Conservation (phyloP, 495 filamentous ascomycete genomes). For the Podospora fimiseda region DNA sequence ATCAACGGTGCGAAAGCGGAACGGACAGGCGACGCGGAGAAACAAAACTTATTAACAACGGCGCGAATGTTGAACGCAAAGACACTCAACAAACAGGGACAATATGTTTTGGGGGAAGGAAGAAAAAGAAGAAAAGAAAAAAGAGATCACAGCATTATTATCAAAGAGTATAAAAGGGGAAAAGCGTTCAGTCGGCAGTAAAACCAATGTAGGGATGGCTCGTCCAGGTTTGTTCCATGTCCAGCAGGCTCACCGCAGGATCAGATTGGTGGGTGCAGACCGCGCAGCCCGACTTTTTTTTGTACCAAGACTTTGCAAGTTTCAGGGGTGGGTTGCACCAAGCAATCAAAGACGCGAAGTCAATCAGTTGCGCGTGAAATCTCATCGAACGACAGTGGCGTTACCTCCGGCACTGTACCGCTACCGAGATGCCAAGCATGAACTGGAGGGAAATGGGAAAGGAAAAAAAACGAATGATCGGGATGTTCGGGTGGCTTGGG, state of each 20-base stretch:
- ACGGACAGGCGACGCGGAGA: background rate
- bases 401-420: slow-evolving; percentile 10
- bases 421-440: background rate
- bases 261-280: slow-evolving; percentile 10
- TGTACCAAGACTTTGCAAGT: background rate
- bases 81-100: background rate
- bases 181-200: background rate
- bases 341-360: slow-evolving; percentile 13
- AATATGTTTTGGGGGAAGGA: too few relatives aligned
- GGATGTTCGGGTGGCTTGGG: background rate
- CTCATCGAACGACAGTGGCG: slow-evolving; percentile 19
- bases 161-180: background rate
- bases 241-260: background rate
- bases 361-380: background rate
- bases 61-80: background rate
- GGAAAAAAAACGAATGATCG: slow-evolving; percentile 5
- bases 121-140: background rate
- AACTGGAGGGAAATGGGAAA: background rate
- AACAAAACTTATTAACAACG: background rate
- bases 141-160: background rate
- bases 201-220: background rate
- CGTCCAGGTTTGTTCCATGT: too few relatives aligned
- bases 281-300: too few relatives aligned
- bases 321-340: slow-evolving; percentile 7
- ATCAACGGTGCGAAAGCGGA: background rate